These are phyloP conservation scores for Trichocladium antarcticum DNA, from an alignment of 495 filamentous ascomycete species.

Conservation along the genomic window DNA sequence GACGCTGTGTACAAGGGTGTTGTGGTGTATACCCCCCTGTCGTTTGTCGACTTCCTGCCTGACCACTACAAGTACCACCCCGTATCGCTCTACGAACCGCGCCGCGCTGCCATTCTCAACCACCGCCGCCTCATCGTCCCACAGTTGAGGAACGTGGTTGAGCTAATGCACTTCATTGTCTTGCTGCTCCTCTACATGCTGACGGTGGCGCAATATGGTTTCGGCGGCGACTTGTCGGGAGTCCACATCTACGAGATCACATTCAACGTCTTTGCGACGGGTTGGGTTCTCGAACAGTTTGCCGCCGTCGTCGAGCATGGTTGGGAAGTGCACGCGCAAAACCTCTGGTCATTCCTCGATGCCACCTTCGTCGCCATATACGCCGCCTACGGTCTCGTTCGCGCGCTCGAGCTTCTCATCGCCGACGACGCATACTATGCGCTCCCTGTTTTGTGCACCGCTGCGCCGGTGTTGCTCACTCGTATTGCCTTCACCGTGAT, in stretches of 20 bases:
- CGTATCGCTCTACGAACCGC: slow-evolving; percentile 51
- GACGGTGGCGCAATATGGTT: slow-evolving; percentile 39
- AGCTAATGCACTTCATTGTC: slow-evolving; percentile 47
- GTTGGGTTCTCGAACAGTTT: slow-evolving; percentile 53
- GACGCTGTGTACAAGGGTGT: slow-evolving; percentile 48
- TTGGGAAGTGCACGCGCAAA: slow-evolving; percentile 57
- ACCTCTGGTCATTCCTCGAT: slow-evolving; percentile 59
- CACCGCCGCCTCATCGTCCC: slow-evolving; percentile 58
- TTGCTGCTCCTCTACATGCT: slow-evolving; percentile 47
- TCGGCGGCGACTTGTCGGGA: slow-evolving; percentile 32
- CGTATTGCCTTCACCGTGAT: slow-evolving; percentile 55
- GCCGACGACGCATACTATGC: slow-evolving; percentile 35
- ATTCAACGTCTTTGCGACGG: slow-evolving; percentile 46
- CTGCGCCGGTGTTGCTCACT: slow-evolving; percentile 49
- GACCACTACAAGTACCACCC: slow-evolving; percentile 56
- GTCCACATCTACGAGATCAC: slow-evolving; percentile 39
- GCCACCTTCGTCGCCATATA: slow-evolving; percentile 48
- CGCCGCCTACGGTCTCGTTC: slow-evolving; percentile 42
- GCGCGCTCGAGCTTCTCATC: slow-evolving; percentile 37
- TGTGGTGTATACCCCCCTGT: slow-evolving; percentile 50
- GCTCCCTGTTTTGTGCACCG: slow-evolving; percentile 50
- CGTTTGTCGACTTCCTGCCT: slow-evolving; percentile 53
- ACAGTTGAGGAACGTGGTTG: slow-evolving; percentile 46
- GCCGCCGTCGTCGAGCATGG: slow-evolving; percentile 57
- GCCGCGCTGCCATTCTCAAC: slow-evolving; percentile 47